Conservation (phyloP, 1,284 basidiomycete genomes). For the Austroboletus novae-zelandiae region DNA sequence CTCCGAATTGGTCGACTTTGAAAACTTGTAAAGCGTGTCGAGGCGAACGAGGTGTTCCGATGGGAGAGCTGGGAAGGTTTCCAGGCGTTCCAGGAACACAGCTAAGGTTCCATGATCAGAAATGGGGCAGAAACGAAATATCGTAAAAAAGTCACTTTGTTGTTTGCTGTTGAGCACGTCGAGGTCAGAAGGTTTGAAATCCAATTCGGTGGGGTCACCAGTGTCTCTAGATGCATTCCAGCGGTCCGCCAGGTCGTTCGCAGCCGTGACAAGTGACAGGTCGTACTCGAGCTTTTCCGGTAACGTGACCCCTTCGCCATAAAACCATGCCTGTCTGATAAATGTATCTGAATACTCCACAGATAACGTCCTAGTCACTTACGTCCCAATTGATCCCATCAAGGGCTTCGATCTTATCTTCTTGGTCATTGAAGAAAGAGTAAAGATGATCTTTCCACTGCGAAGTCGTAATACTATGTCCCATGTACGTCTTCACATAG, state of each 20-base stretch:
- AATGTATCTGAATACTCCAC: background rate
- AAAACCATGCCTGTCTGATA: constrained; percentile 71
- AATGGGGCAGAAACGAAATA: background rate
- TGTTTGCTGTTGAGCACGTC: constrained; percentile 64
- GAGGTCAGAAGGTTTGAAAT: constrained; percentile 58
- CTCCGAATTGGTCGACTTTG: constrained; percentile 61
- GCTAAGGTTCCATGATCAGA: constrained; percentile 38
- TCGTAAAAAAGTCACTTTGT: constrained; percentile 42
- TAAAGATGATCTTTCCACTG: constrained; percentile 91
- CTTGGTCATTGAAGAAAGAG: constrained; percentile 66
- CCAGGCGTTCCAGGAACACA: constrained; percentile 73
- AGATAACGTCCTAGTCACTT: constrained; percentile 19
- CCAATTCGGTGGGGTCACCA: constrained; percentile 42
- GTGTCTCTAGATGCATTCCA: constrained; percentile 73
- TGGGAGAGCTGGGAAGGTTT: constrained; percentile 55
- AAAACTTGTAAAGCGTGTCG: constrained; percentile 54
- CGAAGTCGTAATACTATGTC: constrained; percentile 85
- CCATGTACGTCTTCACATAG: constrained; percentile 78
- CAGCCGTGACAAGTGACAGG: constrained; percentile 70
- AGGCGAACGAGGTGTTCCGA: constrained; percentile 53
- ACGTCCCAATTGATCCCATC: constrained; percentile 83
- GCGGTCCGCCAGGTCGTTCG: constrained; percentile 68
- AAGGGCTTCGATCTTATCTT: constrained; percentile 68
- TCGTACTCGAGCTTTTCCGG: constrained; percentile 87
- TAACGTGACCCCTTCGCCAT: constrained; percentile 77